Base-by-base conservation (phyloP, 495 filamentous ascomycete genomes). In the Rhizodiscina lignyota region DNA sequence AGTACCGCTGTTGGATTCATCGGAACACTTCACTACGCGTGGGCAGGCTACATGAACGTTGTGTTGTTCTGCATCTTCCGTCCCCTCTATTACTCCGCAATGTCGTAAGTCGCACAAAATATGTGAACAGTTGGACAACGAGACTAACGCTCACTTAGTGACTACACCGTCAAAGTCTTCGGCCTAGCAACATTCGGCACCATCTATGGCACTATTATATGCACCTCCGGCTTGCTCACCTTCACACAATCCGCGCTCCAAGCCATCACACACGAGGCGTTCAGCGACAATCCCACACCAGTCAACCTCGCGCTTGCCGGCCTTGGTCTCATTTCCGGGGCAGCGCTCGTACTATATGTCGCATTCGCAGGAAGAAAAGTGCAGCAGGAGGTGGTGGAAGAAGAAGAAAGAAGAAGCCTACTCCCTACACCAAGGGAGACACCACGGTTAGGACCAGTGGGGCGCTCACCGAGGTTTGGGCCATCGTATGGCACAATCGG, bases 161-260 rank as follows among this genome's bases (percentile, higher is more conserved):
- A 96, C 57, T 94, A 91, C 51, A 63, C 73, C 23, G 82, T 83
- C 19, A 94, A 94, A 54, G 87, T 96, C 13, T 96, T 96, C 51
- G 86, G 87, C 2, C 93, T 93, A 56, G 72, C 71, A 36, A 93
- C 84, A 0, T 94, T 94, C 43, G 86, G 86, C 10, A 91, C 77
- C 29, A 80, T 96, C 16, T 94, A 94, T 49, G 87, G 87, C 8
- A 64, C 83, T 11, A 75, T 93, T 35, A 94, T 94, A 34, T 93
- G 83, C 49, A 48, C 86, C 4, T 74, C 84, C 1, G 87, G 87
- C 1, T 45, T 96, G 12, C 63, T 85, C 32, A 93, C 91, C 52
- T 84, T 96, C 43, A 70, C 66, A 17, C 86, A 94, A 60, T 71
- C 73, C 5, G 84, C 67, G 0, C 58, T 94, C 16, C 85, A 94